Conservation (phyloP, 495 filamentous ascomycete genomes). For the Penicillium samsonianum region DNA sequence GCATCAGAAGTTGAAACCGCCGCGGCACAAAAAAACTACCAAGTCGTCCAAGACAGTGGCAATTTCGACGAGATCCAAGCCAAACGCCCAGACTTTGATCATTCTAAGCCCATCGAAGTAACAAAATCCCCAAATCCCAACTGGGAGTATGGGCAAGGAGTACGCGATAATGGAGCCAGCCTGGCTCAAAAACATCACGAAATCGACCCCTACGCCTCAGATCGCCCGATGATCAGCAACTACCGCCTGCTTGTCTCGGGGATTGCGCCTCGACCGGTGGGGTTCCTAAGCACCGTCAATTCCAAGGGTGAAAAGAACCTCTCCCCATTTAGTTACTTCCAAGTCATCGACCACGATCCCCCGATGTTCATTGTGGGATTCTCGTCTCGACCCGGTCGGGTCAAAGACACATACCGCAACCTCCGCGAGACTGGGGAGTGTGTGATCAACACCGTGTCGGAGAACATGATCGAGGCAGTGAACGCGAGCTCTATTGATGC, state of each 20-base stretch:
- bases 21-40: slow-evolving; percentile 25
- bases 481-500: slow-evolving; percentile 74
- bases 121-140: slow-evolving; percentile 69
- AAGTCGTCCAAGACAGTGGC: slow-evolving; percentile 27
- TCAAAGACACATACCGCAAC: slow-evolving; percentile 75
- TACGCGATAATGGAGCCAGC: slow-evolving; percentile 54
- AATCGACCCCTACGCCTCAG: slow-evolving; percentile 75
- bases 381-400: slow-evolving; percentile 49
- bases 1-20: slow-evolving; percentile 8
- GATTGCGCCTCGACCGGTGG: slow-evolving; percentile 76
- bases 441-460: slow-evolving; percentile 78
- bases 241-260: slow-evolving; percentile 87
- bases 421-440: slow-evolving; percentile 65
- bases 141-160: slow-evolving; percentile 74
- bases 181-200: slow-evolving; percentile 59
- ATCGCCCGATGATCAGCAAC: slow-evolving; percentile 66
- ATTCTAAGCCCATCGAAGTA: slow-evolving; percentile 51
- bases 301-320: slow-evolving; percentile 65
- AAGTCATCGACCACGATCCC: slow-evolving; percentile 79
- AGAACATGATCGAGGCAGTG: slow-evolving; percentile 81
- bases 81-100: slow-evolving; percentile 61
- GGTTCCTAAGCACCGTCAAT: slow-evolving; percentile 56
- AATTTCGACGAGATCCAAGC: slow-evolving; percentile 75
- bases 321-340: slow-evolving; percentile 80
- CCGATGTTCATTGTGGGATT: slow-evolving; percentile 82